Percentiles rank a stretch among this genome's conserved stretches.
phyloP scores from a whole-genome alignment of 305 asterid species.

The Fraxinus platypoda region DNA sequence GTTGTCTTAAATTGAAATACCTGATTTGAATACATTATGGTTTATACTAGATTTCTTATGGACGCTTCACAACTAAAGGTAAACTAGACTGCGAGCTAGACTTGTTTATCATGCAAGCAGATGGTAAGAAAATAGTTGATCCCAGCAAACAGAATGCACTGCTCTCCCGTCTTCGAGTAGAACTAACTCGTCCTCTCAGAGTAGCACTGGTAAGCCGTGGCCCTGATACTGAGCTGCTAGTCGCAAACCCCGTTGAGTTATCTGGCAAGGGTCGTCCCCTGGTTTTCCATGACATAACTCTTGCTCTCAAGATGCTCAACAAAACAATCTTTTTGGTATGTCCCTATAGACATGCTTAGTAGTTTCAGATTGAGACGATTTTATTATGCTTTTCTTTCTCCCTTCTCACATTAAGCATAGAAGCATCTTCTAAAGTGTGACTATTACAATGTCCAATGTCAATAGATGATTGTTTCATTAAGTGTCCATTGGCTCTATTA shows the following conservation, averaged over 20 bases:
- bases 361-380: not conserved
- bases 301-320: conserved; percentile 75
- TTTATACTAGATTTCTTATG: conserved; percentile 66
- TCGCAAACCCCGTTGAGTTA: conserved; percentile 71
- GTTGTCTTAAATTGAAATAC: not conserved
- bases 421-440: not conserved
- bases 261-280: conserved; percentile 80
- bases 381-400: not conserved
- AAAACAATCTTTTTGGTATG: conserved; percentile 68
- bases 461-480: not conserved
- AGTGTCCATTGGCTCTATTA: not conserved
- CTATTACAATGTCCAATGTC: not conserved
- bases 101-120: conserved; percentile 79
- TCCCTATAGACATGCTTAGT: not conserved
- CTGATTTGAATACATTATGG: not conserved
- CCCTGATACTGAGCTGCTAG: conserved; percentile 80
- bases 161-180: conserved; percentile 59
- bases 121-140: conserved; percentile 81
- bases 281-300: conserved; percentile 76
- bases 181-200: conserved; percentile 74
- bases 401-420: not conserved
- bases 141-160: conserved; percentile 54
- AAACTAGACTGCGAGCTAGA: conserved; percentile 68
- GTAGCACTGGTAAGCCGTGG: conserved; percentile 74
- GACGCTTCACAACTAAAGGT: conserved; percentile 58